Evolutionary conservation across 192 early-diverging fungal genomes (phyloP).

Genomic region (Podila epicladia): DNA sequence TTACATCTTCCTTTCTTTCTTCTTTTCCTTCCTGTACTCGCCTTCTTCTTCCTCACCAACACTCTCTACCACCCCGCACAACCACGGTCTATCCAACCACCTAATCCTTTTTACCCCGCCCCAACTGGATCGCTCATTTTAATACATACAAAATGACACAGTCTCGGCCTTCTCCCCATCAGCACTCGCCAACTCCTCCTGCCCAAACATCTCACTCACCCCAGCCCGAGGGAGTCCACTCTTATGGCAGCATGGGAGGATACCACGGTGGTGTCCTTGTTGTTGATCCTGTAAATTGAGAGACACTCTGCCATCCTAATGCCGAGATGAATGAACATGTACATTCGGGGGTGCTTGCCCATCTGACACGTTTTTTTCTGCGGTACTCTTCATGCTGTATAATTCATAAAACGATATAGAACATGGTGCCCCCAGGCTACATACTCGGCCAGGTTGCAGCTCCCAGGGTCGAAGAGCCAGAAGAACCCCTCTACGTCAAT

Average conservation of each 20-base stretch:
- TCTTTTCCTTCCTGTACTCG: neutral
- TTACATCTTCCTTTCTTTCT: neutral
- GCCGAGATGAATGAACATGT: neutral
- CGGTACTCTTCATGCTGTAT: too few species aligned
- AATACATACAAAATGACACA: neutral
- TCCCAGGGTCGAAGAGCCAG: constrained; percentile 30
- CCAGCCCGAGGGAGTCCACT: constrained; percentile 18
- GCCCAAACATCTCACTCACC: constrained; percentile 4
- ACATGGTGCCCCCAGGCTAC: constrained; percentile 42
- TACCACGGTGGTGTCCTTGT: constrained; percentile 39
- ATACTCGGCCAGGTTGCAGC: constrained; percentile 34
- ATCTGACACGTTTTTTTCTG: neutral
- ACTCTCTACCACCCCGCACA: neutral
- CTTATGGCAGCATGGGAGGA: constrained; percentile 25
- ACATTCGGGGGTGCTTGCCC: neutral
- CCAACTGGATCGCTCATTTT: neutral
- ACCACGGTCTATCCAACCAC: neutral
- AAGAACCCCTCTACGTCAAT: constrained; percentile 49
- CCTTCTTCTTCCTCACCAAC: neutral
- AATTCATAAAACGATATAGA: constrained; percentile 4
- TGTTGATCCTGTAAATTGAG: constrained; percentile 46
- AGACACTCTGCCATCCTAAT: neutral
- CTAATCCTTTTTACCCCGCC: neutral
- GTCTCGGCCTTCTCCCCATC: neutral
- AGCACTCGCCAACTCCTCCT: neutral